Evolutionary conservation across 1,284 basidiomycete genomes (phyloP).

Genomic region (Afroboletus lepidellus): DNA sequence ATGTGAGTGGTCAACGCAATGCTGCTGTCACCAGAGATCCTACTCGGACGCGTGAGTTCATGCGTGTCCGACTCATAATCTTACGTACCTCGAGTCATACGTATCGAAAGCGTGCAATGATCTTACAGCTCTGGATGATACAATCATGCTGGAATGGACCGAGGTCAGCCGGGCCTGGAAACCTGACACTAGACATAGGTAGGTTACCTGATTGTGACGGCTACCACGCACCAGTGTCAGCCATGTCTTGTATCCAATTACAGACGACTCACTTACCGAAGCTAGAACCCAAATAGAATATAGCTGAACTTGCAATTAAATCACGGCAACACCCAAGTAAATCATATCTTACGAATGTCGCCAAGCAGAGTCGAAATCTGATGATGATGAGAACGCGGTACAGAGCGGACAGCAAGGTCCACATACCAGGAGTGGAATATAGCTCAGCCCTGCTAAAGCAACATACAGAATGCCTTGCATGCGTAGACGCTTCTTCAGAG

Average conservation of each 20-base stretch:
- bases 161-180: neutral
- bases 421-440: conserved; percentile 13
- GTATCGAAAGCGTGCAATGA: conserved; percentile 3
- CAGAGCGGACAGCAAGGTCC: neutral
- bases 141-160: conserved; percentile 5
- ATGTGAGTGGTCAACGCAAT: conserved; percentile 19
- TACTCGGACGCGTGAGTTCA: conserved; percentile 4
- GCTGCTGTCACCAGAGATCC: neutral
- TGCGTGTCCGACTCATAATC: neutral
- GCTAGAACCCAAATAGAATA: too few relatives aligned
- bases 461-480: conserved; percentile 26
- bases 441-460: conserved; percentile 10
- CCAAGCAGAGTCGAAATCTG: conserved; percentile 9
- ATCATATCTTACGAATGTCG: conserved; percentile 4
- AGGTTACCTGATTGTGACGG: neutral
- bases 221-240: neutral
- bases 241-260: neutral
- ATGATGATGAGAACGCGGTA: neutral
- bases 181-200: neutral
- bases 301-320: too few relatives aligned
- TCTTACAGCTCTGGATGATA: conserved; percentile 7
- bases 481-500: conserved; percentile 13
- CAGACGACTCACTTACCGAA: too few relatives aligned
- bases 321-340: neutral
- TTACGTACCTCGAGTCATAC: neutral